Base-by-base conservation (phyloP, 208 protist genomes). In the Acanthamoeba rhysodes region DNA sequence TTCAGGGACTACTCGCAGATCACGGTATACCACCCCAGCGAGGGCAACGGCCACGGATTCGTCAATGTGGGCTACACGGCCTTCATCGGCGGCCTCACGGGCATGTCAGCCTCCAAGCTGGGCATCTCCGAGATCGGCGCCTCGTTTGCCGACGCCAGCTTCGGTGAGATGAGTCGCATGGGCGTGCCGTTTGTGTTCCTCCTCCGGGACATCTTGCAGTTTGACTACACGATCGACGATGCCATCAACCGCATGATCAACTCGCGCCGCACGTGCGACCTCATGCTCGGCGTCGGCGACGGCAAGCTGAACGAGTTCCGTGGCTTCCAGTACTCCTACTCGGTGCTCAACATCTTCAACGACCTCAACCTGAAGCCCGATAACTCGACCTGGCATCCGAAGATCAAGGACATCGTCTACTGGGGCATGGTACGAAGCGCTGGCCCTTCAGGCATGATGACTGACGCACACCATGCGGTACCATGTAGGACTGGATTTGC, bases 351-450 rank as follows among this genome's bases (percentile, higher is more conserved):
- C 66, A 55, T 96, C 66, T 96, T 92, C 55, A 62, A 96, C 70
- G 95, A 96, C 94, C 50, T 53, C 12, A 57, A 92, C 18, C 45
- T 96, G 95, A 74, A 70, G 59, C 66, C 96, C 12, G 95, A 95
- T 9, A 29, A 80, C 50, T 37, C 27, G 14, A 53, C 34, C 37
- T 96, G 95, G 95, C 95, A 96, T 32, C 95, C 95, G 12, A 68
- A 95, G 57, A 96, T 96, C 82, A 48, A 93, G 27, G 74, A 96
- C 48, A n/a, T 96, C 34, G 95, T 96, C 64, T 96, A 96, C 70
- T 85, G 64, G 32, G 95, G 94, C 84, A 96, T 96, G 95, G 95
- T 87, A 87, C 78, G 20, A 34, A 18, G 8, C 45, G 45, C 45
- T 48, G 45, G 45, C 45, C 8, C 45, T 48, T 45, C 41, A 45